Evolutionary conservation across 148 eudicot species (phyloP), one percentile per base, ranked within the genome.

Genomic region (Spergularia bocconei): DNA sequence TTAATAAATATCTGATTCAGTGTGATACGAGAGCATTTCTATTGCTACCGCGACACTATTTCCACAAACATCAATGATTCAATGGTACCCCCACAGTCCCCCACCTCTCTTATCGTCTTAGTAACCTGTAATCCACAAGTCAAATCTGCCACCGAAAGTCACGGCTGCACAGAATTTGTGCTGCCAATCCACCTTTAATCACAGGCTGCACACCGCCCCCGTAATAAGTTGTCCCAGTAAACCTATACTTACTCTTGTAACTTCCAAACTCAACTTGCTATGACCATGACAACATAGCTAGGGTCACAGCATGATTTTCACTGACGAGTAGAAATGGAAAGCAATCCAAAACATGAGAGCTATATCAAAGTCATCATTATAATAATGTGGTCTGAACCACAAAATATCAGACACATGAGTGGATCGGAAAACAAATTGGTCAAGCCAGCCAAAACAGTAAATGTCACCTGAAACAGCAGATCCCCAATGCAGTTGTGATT

Each of bases 401-500:
- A 7, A 13, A 41, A 19, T 11, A 2, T 17, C 23, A 41, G n/a
- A 11, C 10, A 44, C 0, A 4, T 13, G 12, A 19, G 11, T 75
- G 25, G 8, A 66, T 8, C 20, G 9, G 41, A 13, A 47, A 16
- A 39, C 13, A 33, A 63, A 29, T 4, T 2, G 6, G 41, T 51
- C 61, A 53, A 56, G 65, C 58, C 61, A 19, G 55, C 44, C 33
- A 59, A 54, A 69, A 16, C 11, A 41, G 5, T 56, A n/a, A 70
- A 50, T 29, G 79, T 90, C 76, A 91, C 98, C 98, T 90, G 91
- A 91, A 94, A 79, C 98, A 94, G 84, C 77, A 84, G 79, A 94
- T 91, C 69, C 97, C 98, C 59, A 94, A 83, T 54, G 97, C 97
- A 15, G 93, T 71, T 58, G 98, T 94, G 75, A 94, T 90, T 85